Evolutionary conservation across 345 rosid genomes (phyloP).

Genomic region (Sonneratia alba): DNA sequence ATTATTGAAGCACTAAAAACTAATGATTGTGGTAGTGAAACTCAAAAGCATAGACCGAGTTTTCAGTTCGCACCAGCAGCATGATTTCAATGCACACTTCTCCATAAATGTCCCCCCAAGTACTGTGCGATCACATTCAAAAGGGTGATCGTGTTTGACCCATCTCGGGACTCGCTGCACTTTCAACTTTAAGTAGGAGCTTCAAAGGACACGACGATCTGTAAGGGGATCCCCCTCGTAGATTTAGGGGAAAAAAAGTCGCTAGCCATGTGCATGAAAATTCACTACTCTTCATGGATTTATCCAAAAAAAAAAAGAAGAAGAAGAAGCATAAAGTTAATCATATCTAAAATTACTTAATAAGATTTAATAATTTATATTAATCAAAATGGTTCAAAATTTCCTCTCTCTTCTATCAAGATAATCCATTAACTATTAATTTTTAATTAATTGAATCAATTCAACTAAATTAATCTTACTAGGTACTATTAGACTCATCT

Average conservation of each 20-base stretch:
- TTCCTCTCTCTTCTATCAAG: too few species aligned
- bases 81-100: not conserved
- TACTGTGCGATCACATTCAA: constrained; percentile 1
- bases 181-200: not conserved
- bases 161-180: not conserved
- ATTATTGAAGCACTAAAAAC: not conserved
- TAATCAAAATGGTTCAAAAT: too few species aligned
- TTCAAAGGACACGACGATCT: not conserved
- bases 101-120: not conserved
- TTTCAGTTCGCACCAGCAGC: not conserved
- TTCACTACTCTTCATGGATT: too few species aligned
- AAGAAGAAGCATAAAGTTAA: too few species aligned
- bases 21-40: not conserved
- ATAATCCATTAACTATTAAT: too few species aligned
- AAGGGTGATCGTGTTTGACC: not conserved
- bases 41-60: not conserved
- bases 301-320: too few species aligned
- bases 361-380: too few species aligned
- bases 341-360: too few species aligned
- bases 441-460: too few species aligned
- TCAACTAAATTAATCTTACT: too few species aligned
- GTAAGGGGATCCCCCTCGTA: not conserved
- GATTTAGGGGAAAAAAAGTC: not conserved
- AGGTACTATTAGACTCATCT: too few species aligned
- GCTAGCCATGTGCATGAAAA: too few species aligned